Evolutionary conservation across 345 rosid species (phyloP), one percentile per base, ranked within the genome.

Genomic region (Jatropha curcas): DNA sequence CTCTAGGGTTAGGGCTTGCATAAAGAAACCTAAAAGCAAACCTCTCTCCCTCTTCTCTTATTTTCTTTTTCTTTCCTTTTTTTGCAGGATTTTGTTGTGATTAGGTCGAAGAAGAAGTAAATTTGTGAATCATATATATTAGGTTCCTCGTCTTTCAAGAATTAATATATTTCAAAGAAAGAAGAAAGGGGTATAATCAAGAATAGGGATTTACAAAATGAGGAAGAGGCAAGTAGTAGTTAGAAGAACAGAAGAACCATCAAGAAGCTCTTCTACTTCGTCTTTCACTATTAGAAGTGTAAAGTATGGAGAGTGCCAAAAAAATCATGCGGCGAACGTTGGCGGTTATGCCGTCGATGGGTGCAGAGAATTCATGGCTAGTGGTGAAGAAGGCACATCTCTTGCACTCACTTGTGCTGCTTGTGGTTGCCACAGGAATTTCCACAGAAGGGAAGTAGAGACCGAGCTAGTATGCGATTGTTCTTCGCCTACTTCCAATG

Each of bases 361-460:
- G 1, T 91, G 97, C 84, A 86, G 94, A 31, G 97, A 91, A 81
- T 91, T 89, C 84, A 86, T 89, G 89, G 91, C 97, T 30, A 87
- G 85, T 55, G 87, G 89, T 1, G 82, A 74, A 35, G 78, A 79
- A 71, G 75, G 75, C 9, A 70, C 82, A 27, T n/a, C 31, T 22
- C 72, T 45, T 57, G 75, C 82, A 12, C 76, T 79, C 33, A 74
- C 79, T 59, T 79, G 82, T 50, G 82, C 82, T 51, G 82, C 82
- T n/a, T 79, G 82, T 71, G 82, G 82, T 66, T 79, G 82, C 68
- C 82, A 79, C 48, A 65, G 82, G 22, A 79, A 45, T 65, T 79
- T 74, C 75, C 82, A 79, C 52, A 50, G 74, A 33, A 79, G 82
- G 39, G 79, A 79, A 43, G 84, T 90, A 31, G 84, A 87, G 65